Conservation (phyloP, 2,329 filamentous ascomycete species). For the Cryphonectria radicalis region DNA sequence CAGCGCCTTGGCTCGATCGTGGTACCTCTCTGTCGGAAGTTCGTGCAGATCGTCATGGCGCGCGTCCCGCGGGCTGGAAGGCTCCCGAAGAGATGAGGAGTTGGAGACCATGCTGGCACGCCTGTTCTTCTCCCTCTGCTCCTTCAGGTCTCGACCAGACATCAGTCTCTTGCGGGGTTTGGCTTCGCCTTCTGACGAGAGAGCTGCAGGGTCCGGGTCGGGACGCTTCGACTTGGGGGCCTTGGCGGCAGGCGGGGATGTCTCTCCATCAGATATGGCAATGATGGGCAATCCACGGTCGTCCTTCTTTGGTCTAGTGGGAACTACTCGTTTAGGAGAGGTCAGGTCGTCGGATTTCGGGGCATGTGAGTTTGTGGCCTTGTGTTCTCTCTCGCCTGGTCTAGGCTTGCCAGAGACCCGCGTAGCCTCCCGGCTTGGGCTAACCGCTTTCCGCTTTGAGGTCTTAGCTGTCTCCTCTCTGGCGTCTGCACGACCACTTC, state of each 20-base stretch:
- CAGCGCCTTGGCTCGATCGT: constrained; percentile 63
- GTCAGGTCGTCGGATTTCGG: constrained; percentile 51
- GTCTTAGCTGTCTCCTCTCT: constrained; percentile 48
- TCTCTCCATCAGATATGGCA: constrained; percentile 57
- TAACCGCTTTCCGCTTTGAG: constrained; percentile 53
- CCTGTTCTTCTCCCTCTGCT: constrained; percentile 61
- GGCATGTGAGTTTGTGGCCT: constrained; percentile 47
- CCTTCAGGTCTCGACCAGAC: constrained; percentile 65
- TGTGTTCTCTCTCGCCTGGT: constrained; percentile 55
- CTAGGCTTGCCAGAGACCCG: constrained; percentile 44
- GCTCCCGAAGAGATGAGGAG: constrained; percentile 56
- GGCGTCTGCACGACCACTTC: constrained; percentile 47
- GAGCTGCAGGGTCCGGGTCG: constrained; percentile 57
- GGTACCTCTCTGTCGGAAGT: constrained; percentile 59
- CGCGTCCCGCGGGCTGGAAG: constrained; percentile 56
- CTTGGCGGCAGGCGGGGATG: constrained; percentile 54
- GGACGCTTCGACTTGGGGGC: constrained; percentile 55
- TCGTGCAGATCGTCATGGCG: constrained; percentile 54
- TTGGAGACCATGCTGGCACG: constrained; percentile 63
- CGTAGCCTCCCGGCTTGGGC: constrained; percentile 53
- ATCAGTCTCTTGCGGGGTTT: constrained; percentile 68
- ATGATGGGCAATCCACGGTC: constrained; percentile 50
- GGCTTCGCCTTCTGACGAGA: constrained; percentile 61
- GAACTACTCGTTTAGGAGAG: constrained; percentile 55
- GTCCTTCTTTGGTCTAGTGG: constrained; percentile 60